Evolutionary conservation across 768 basidiomycete species (phyloP), one percentile per base, ranked within the genome.

Genomic region (Mycena amicta): DNA sequence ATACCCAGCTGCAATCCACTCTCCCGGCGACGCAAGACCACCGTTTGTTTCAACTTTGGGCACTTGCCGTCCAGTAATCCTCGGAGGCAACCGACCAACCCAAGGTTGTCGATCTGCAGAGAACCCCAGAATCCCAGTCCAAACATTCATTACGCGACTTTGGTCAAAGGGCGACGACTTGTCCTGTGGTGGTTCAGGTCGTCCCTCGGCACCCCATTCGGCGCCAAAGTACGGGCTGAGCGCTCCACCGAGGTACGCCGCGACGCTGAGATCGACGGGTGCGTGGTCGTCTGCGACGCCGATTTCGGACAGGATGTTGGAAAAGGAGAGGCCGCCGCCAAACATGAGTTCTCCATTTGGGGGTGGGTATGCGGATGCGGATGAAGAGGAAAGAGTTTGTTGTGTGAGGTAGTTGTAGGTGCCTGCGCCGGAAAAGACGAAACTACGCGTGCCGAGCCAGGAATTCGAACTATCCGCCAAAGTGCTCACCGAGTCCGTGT

Each of bases 1-100:
- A 66, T 86, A 90, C 4, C 87, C 88, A 6, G 84, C 87, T 20
- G 83, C 75, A 20, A 89, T 77, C 89, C 88, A 89, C 67, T 90
- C 88, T 18, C 87, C 87, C 0, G 85, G 71, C 27, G 67, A 53
- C 1, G 77, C 72, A 4, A 74, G 58, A 40, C 8, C 18, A 20
- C 28, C 15, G 33, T 50, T 2, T 18, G 27, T n/a, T 41, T 43
- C 22, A 8, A 18, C 52, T 26, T 26, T 41, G 25, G 52, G 43
- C 22, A 16, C 15, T 15, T 23, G 33, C 22, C 85, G 72, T 3
- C 80, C 79, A 0, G 86, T 73, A 18, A 88, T 69, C 30, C 65
- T 72, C 23, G 61, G 61, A 0, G 86, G 86, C 50, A 90, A 71
- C 11, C 84, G 74, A 8, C 88, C 88, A 43, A 89, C 86, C 89